Conservation (phyloP, 371 early-diverging fungal species). For the Apophysomyces variabilis region DNA sequence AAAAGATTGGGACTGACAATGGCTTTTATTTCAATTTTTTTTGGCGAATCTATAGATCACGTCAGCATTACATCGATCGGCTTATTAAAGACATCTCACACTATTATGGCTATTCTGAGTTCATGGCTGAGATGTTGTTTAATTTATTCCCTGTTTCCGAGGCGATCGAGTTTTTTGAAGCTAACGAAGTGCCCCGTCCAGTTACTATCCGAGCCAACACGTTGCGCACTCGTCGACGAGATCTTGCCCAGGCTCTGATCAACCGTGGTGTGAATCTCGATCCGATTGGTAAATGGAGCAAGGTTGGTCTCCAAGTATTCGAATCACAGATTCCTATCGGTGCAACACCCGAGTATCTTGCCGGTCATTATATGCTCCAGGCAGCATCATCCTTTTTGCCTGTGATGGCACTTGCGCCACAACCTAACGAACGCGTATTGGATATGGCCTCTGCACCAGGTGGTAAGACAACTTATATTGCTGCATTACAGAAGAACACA, state of each 20-base stretch:
- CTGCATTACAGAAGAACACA: constrained; percentile 98
- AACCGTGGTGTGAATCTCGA: constrained; percentile 98
- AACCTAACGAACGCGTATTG: constrained; percentile 91
- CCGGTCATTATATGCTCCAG: constrained; percentile 99
- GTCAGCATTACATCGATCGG: constrained; percentile 86
- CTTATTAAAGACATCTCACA: constrained; percentile 84
- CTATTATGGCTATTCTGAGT: constrained; percentile 97
- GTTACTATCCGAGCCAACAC: constrained; percentile 98
- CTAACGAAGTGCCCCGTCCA: constrained; percentile 98
- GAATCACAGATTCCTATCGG: constrained; percentile 91
- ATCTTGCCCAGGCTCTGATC: constrained; percentile 93
- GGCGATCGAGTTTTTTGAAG: constrained; percentile 98
- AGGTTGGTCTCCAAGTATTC: constrained; percentile 91
- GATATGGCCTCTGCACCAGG: constrained; percentile 99
- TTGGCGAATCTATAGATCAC: constrained; percentile 50
- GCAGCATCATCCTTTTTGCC: constrained; percentile 98
- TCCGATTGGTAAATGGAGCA: constrained; percentile 94
- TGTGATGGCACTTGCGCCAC: constrained; percentile 96
- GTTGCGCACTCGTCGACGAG: constrained; percentile 91
- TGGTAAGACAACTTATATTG: constrained; percentile 97
- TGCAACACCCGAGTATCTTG: constrained; percentile 99
- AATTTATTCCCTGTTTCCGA: constrained; percentile 90
- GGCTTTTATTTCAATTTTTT: no score
- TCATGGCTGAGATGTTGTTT: constrained; percentile 90
- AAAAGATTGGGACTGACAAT: no score